phyloP scores from a whole-genome alignment of 2,329 filamentous ascomycete species.

The Didymella glomerata region DNA sequence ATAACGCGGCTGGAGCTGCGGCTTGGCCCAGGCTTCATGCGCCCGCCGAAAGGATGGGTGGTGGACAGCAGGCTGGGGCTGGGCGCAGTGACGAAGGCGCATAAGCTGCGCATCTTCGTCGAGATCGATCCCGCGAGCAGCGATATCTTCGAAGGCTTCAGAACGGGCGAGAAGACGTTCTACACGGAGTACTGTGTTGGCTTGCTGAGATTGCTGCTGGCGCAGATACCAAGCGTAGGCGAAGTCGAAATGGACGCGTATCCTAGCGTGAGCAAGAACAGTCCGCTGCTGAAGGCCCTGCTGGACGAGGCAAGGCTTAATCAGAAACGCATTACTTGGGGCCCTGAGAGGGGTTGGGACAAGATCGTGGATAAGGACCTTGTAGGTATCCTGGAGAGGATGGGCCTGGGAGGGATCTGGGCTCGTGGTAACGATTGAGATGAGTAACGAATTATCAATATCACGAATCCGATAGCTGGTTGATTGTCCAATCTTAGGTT shows the following conservation, averaged over 20 bases:
- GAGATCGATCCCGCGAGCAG: conserved; percentile 74
- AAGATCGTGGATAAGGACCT: conserved; percentile 44
- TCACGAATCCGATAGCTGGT: too few species aligned
- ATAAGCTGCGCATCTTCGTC: conserved; percentile 71
- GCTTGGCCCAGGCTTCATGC: conserved; percentile 75
- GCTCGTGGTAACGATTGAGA: background rate
- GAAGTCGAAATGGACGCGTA: conserved; percentile 75
- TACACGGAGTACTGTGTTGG: conserved; percentile 72
- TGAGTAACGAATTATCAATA: background rate
- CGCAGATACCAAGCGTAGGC: conserved; percentile 64
- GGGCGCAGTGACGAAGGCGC: conserved; percentile 66
- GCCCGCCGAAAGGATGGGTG: conserved; percentile 74
- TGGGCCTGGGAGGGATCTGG: conserved; percentile 30
- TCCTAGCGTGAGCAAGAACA: conserved; percentile 69
- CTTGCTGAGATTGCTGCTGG: conserved; percentile 66
- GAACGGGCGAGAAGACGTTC: conserved; percentile 67
- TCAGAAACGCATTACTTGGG: conserved; percentile 69
- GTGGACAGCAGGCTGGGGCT: conserved; percentile 72
- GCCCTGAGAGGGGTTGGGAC: conserved; percentile 71
- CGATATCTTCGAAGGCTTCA: conserved; percentile 72
- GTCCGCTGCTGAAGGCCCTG: conserved; percentile 70
- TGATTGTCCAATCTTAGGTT: too few species aligned
- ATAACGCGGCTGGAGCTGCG: conserved; percentile 74
- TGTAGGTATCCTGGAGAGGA: conserved; percentile 37
- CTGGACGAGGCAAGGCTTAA: conserved; percentile 61